These are phyloP conservation scores for Cicer pinnatifidum DNA, from an alignment of 306 rosid genomes.

Conservation along the genomic window DNA sequence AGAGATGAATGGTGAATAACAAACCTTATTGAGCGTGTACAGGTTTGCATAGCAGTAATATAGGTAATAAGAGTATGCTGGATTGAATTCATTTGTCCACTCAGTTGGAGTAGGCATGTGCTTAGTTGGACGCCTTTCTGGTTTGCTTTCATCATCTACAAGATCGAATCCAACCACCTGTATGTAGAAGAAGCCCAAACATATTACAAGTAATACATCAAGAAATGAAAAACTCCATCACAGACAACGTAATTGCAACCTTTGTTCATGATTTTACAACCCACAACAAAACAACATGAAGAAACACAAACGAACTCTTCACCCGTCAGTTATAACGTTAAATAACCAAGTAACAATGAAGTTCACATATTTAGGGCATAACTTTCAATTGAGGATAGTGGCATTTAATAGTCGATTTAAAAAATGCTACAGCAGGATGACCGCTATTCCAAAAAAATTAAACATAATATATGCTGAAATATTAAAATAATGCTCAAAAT, in stretches of 20 bases:
- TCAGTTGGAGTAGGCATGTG: slow-evolving; percentile 88
- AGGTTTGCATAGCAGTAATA: slow-evolving; percentile 81
- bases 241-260: slow-evolving; percentile 7
- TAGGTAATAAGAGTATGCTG: slow-evolving; percentile 79
- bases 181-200: slow-evolving; percentile 35
- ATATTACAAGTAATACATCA: slow-evolving; percentile 5
- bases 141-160: slow-evolving; percentile 91
- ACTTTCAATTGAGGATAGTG: background rate
- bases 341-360: slow-evolving; percentile 22
- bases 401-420: background rate
- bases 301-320: background rate
- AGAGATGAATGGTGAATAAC: slow-evolving; percentile 28
- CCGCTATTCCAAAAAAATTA: background rate
- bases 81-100: slow-evolving; percentile 88
- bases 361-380: background rate
- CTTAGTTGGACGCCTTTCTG: slow-evolving; percentile 91
- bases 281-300: background rate
- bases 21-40: slow-evolving; percentile 83
- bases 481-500: background rate
- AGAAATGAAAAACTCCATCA: slow-evolving; percentile 14
- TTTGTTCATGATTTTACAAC: slow-evolving; percentile 16
- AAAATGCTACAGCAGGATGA: background rate
- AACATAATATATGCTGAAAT: background rate
- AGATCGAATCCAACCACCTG: slow-evolving; percentile 91
- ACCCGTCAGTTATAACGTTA: background rate